Conservation (phyloP, 2,329 filamentous ascomycete genomes). For the Cercospora sp. region DNA sequence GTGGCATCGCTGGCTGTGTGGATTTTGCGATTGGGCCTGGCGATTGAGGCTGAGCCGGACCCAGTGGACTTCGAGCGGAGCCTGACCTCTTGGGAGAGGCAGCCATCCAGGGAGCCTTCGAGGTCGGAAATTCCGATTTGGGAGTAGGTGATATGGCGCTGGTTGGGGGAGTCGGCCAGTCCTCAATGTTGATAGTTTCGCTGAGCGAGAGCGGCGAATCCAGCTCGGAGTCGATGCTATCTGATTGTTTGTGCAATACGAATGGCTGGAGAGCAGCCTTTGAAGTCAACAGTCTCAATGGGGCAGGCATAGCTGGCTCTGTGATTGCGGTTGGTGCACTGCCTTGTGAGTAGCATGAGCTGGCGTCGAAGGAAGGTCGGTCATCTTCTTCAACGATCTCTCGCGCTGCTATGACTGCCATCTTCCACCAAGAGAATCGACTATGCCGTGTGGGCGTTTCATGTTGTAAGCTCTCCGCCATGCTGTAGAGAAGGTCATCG, state of each 20-base stretch:
- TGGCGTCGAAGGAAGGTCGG: conserved; percentile 6
- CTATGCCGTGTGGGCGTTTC: conserved; percentile 2
- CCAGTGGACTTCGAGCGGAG: neutral
- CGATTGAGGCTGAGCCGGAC: neutral
- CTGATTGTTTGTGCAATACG: neutral
- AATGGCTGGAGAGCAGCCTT: neutral
- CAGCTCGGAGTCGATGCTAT: conserved; percentile 4
- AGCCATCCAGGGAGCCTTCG: neutral
- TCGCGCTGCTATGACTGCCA: neutral
- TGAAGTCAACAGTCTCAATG: neutral
- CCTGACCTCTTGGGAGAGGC: neutral
- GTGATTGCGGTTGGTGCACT: neutral
- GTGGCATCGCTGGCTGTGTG: neutral
- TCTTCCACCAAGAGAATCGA: conserved; percentile 8
- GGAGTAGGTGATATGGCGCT: conserved; percentile 8
- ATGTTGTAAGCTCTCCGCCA: neutral
- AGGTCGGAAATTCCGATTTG: neutral
- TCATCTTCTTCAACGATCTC: neutral
- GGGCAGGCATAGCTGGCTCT: neutral
- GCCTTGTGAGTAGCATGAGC: neutral
- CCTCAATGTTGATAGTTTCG: neutral
- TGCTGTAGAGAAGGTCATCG: neutral
- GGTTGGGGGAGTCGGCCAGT: conserved; percentile 12
- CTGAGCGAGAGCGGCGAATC: neutral
- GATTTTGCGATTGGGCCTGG: neutral